phyloP scores from a whole-genome alignment of 2,329 filamentous ascomycete species.

The Colletotrichum zoysiae region DNA sequence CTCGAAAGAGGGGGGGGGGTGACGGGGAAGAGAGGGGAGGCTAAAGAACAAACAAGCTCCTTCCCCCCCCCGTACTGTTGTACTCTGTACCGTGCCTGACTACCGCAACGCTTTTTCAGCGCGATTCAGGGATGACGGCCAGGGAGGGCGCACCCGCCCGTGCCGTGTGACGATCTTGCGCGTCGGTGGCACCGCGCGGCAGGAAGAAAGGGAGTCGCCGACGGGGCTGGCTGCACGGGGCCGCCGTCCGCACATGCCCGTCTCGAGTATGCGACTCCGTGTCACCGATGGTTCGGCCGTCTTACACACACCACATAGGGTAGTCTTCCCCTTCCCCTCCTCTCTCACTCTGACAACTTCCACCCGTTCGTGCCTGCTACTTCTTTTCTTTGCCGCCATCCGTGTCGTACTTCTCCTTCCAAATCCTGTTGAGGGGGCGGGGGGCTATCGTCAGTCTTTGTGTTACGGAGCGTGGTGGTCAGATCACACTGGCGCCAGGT shows the following conservation, averaged over 20 bases:
- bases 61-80: too few relatives aligned
- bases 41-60: neutral
- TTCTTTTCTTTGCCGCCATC: slow-evolving; percentile 58
- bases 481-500: slow-evolving; percentile 19
- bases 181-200: slow-evolving; percentile 14
- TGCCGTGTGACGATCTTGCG: slow-evolving; percentile 23
- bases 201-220: slow-evolving; percentile 22
- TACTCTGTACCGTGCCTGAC: neutral
- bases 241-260: slow-evolving; percentile 14
- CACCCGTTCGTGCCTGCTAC: slow-evolving; percentile 42
- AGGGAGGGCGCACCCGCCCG: slow-evolving; percentile 9
- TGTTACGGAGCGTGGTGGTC: slow-evolving; percentile 5
- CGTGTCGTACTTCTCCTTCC: slow-evolving; percentile 93
- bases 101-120: neutral
- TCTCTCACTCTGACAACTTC: neutral
- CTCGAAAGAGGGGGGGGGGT: neutral
- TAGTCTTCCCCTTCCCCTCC: neutral
- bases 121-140: slow-evolving; percentile 4
- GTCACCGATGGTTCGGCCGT: slow-evolving; percentile 22
- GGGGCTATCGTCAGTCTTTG: slow-evolving; percentile 19
- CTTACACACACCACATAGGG: neutral
- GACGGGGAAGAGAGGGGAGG: neutral
- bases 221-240: slow-evolving; percentile 20
- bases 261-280: slow-evolving; percentile 41
- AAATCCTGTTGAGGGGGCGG: slow-evolving; percentile 76